A percentile compares a stretch with the other conserved stretches of the same genome.
Evolutionary conservation across 2,329 filamentous ascomycete species (phyloP).

Genomic region (Fusarium piperis): DNA sequence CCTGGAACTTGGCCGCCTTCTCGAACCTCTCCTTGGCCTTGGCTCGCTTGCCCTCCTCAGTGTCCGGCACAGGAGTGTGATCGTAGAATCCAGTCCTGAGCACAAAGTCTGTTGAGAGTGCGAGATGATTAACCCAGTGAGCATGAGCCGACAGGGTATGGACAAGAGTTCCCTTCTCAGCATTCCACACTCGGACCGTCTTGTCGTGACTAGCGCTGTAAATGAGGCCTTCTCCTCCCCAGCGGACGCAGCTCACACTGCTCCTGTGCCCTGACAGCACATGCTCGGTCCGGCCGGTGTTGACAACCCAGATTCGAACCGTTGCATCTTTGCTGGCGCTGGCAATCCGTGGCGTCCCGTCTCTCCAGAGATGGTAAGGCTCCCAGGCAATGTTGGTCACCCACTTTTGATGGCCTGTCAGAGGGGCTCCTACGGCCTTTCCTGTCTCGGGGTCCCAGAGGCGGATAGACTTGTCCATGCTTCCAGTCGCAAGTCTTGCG

Average conservation of each 20-base stretch:
- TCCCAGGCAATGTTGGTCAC: constrained; percentile 92
- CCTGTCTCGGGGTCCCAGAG: constrained; percentile 90
- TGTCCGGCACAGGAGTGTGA: constrained; percentile 75
- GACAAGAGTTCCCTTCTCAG: constrained; percentile 78
- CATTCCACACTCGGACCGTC: constrained; percentile 90
- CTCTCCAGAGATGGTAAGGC: constrained; percentile 84
- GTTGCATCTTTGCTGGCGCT: constrained; percentile 92
- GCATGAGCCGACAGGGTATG: constrained; percentile 85
- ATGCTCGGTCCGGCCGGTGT: constrained; percentile 80
- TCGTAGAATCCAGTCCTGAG: constrained; percentile 88
- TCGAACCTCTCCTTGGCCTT: constrained; percentile 87
- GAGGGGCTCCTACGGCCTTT: constrained; percentile 70
- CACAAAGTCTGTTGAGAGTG: constrained; percentile 91
- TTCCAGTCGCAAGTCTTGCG: constrained; percentile 82
- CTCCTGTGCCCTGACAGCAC: constrained; percentile 90
- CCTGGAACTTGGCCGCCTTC: constrained; percentile 80
- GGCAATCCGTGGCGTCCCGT: constrained; percentile 80
- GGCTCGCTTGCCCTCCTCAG: constrained; percentile 74
- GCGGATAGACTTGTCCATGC: constrained; percentile 91
- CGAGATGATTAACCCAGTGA: constrained; percentile 96
- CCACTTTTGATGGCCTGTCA: constrained; percentile 91
- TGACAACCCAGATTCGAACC: constrained; percentile 85
- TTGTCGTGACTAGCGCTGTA: constrained; percentile 92
- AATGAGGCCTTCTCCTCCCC: constrained; percentile 89
- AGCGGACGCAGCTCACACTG: constrained; percentile 88